phyloP scores from a whole-genome alignment of 108 stramenopile genomes.

The Pseudonitzschia pungens region DNA sequence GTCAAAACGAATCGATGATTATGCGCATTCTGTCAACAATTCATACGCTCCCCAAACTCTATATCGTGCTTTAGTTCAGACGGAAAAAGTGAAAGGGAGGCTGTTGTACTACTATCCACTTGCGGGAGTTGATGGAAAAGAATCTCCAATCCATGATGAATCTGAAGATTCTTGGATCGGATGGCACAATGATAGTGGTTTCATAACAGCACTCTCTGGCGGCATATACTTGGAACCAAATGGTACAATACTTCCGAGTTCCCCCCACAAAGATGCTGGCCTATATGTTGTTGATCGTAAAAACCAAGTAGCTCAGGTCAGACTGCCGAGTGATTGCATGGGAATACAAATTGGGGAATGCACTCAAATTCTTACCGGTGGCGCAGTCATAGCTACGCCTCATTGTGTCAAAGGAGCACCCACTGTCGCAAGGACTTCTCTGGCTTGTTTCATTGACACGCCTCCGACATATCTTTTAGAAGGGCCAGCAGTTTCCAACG shows the following conservation, averaged over 20 bases:
- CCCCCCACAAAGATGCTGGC: slow-evolving; percentile 74
- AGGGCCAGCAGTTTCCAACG: slow-evolving; percentile 44
- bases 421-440: slow-evolving; percentile 56
- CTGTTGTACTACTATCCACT: slow-evolving; percentile 91
- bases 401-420: slow-evolving; percentile 84
- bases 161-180: slow-evolving; percentile 88
- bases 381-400: slow-evolving; percentile 85
- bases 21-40: slow-evolving; percentile 20
- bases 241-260: slow-evolving; percentile 44
- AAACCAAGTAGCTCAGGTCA: slow-evolving; percentile 53
- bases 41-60: slow-evolving; percentile 41
- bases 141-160: slow-evolving; percentile 9
- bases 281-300: slow-evolving; percentile 76
- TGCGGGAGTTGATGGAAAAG: slow-evolving; percentile 12
- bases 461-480: slow-evolving; percentile 68
- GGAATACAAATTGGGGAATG: slow-evolving; percentile 94
- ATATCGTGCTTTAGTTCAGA: slow-evolving; percentile 55
- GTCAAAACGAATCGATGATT: slow-evolving; percentile 70
- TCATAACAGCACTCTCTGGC: slow-evolving; percentile 87
- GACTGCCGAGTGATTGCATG: slow-evolving; percentile 87
- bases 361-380: slow-evolving; percentile 87
- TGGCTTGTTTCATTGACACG: slow-evolving; percentile 88
- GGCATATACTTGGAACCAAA: slow-evolving; percentile 80
- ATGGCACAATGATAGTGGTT: slow-evolving; percentile 93
- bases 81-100: slow-evolving; percentile 90